Base-by-base conservation (phyloP, 2,329 filamentous ascomycete species). In the Aspergillus sp. region DNA sequence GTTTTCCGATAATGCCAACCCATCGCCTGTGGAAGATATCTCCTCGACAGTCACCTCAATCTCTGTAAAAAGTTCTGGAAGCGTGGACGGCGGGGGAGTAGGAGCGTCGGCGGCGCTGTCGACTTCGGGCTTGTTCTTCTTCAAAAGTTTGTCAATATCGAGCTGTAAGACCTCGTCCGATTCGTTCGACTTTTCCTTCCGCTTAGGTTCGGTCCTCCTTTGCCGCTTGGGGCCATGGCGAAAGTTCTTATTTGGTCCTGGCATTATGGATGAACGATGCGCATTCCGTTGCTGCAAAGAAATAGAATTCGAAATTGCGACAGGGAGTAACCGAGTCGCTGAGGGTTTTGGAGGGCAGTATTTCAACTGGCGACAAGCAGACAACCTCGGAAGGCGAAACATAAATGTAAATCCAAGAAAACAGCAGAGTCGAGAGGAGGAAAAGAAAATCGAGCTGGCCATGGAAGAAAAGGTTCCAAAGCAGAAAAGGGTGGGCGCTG, bases 11-110 rank as follows among this genome's bases (percentile, higher is more conserved):
- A 90, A 80, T 4, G 90, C 95, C 56, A 99, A 83, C 3, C 91
- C 95, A 66, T 98, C 95, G 53, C 95, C 95, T 0, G 91, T 96
- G 0, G 93, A 98, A 0, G 93, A 96, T 35, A 98, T 81, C 64
- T 90, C 86, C 6, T 86, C 75, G 57, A 98, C 87, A n/a, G 89
- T 86, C 41, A 98, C 84, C 53, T 96, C 88, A 41, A 95, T 85
- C 71, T 96, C 90, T 6, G 86, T 83, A 58, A 89, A 89, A 40
- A 80, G 80, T 63, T 88, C 84, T 1, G 90, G 89, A 2, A 92
- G 64, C 21, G 60, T 55, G n/a, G 64, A 58, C 24, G 63, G 58
- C 27, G 60, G 51, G 17, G 68, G 60, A 44, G 59, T 58, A 3
- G 15, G 35, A 37, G 63, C 62, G 1, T 71, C 69, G 15, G 46